A percentile compares a stretch with the other conserved stretches of the same genome.
These are phyloP conservation scores for Sporothrix curviconia DNA, from an alignment of 2,329 filamentous ascomycete species.

Conservation along the genomic window DNA sequence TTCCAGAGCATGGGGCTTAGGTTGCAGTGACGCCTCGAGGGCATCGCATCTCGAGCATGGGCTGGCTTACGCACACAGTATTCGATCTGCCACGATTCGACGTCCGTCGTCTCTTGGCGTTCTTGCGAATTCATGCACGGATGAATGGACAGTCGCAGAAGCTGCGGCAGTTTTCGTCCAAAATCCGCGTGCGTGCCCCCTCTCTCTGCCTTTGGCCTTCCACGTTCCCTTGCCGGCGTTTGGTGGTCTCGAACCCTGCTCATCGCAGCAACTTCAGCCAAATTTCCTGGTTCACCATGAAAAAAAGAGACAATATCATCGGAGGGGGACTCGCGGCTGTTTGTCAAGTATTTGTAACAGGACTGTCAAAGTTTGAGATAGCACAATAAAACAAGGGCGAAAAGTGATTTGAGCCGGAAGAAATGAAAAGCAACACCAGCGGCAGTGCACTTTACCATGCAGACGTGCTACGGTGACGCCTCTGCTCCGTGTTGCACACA, in stretches of 20 bases:
- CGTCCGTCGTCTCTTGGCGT: conserved; percentile 1
- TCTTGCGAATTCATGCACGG: not conserved
- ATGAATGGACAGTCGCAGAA: not conserved
- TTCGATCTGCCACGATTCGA: conserved; percentile 2
- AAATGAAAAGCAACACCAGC: not conserved
- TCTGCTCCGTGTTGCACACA: not conserved
- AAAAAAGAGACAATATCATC: not conserved
- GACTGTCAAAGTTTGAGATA: not conserved
- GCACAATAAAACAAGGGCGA: not conserved
- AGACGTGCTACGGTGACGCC: not conserved
- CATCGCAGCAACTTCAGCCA: conserved; percentile 8
- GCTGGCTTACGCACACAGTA: conserved; percentile 5
- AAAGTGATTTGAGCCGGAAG: not conserved
- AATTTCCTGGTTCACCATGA: not conserved
- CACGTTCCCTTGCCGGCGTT: not conserved
- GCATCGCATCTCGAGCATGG: not conserved
- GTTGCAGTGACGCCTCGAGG: not conserved
- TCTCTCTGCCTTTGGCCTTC: not conserved
- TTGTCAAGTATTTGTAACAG: not conserved
- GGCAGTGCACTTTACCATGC: not conserved
- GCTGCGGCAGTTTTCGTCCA: not conserved
- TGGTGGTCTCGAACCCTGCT: not conserved
- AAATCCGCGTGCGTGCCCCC: not conserved
- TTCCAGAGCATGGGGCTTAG: not conserved
- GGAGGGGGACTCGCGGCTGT: not conserved